Percentiles rank a stretch among this genome's conserved stretches.
Evolutionary conservation across 805 yeast species (phyloP).

Genomic region (Saturnispora galanensis): DNA sequence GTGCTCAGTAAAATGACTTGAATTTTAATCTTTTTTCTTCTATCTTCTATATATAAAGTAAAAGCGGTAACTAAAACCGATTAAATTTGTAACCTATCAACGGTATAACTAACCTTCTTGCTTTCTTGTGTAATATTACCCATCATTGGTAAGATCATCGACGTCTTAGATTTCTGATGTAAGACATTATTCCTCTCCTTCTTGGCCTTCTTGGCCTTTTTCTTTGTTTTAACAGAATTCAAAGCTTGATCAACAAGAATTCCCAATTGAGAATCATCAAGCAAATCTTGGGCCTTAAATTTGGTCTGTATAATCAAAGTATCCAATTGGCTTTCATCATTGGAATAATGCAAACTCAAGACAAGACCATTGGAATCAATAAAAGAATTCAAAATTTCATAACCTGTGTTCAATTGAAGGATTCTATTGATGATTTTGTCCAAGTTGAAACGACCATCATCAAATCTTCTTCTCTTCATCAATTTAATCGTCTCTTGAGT

Average conservation of each 20-base stretch:
- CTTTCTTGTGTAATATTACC: conserved; percentile 15
- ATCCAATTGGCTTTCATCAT: conserved; percentile 34
- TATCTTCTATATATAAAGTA: too few species aligned
- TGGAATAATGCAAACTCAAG: conserved; percentile 49
- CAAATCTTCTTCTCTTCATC: conserved; percentile 21
- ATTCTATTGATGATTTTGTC: conserved; percentile 38
- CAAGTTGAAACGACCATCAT: conserved; percentile 24
- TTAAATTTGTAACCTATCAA: conserved; percentile 38
- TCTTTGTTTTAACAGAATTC: conserved; percentile 17
- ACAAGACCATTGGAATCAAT: conserved; percentile 64
- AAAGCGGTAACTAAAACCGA: background rate
- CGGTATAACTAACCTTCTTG: conserved; percentile 44
- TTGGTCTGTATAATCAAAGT: conserved; percentile 41
- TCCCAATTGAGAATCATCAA: conserved; percentile 33
- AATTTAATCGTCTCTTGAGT: conserved; percentile 37
- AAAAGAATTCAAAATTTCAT: conserved; percentile 51
- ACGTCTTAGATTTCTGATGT: conserved; percentile 11
- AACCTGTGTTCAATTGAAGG: conserved; percentile 39
- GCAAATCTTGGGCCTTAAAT: conserved; percentile 26
- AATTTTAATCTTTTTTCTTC: too few species aligned
- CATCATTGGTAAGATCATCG: conserved; percentile 18
- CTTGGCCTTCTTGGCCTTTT: conserved; percentile 8
- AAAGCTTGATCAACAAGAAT: conserved; percentile 37
- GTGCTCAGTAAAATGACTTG: too few species aligned
- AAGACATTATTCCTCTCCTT: conserved; percentile 14